Percentiles rank a stretch among this genome's conserved stretches.
Conservation (phyloP, 1,284 basidiomycete species). For the Wolfiporia cocos region DNA sequence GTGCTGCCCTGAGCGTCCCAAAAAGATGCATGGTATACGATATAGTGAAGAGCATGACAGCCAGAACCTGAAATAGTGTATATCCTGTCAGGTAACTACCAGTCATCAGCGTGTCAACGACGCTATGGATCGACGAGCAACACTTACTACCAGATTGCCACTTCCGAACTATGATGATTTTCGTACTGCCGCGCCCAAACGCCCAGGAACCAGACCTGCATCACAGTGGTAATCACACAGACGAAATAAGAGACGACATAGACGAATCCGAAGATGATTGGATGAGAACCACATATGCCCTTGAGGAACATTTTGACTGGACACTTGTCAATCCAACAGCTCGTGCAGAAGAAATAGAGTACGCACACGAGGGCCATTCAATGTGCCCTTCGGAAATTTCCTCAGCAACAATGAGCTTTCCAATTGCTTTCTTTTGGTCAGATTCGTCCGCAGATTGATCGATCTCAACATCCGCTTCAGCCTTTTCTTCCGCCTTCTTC, state of each 20-base stretch:
- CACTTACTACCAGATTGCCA: constrained; percentile 18
- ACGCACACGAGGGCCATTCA: constrained; percentile 25
- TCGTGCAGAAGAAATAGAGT: not conserved
- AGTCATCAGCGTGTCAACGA: not conserved
- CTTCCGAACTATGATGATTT: constrained; percentile 8
- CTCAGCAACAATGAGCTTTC: constrained; percentile 46
- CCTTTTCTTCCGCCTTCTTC: too few relatives aligned
- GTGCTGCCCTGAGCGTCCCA: constrained; percentile 42
- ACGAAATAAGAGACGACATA: constrained; percentile 19
- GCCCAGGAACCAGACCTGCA: constrained; percentile 15
- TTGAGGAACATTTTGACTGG: constrained; percentile 26
- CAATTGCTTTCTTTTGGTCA: constrained; percentile 18
- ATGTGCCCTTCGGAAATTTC: constrained; percentile 50
- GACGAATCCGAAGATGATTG: constrained; percentile 27
- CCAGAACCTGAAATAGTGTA: constrained; percentile 25
- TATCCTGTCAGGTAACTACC: constrained; percentile 36
- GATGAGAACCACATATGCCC: constrained; percentile 25
- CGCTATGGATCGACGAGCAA: not conserved
- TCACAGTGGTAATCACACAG: constrained; percentile 11
- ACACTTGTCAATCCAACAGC: not conserved
- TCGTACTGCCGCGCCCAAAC: constrained; percentile 21
- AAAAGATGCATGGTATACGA: constrained; percentile 28
- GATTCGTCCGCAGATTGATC: too few relatives aligned
- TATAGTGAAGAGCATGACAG: constrained; percentile 19
- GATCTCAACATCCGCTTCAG: too few relatives aligned